A percentile compares a stretch with the other conserved stretches of the same genome.
Conservation (phyloP, 2,329 filamentous ascomycete species). For the Daldinia sp. region DNA sequence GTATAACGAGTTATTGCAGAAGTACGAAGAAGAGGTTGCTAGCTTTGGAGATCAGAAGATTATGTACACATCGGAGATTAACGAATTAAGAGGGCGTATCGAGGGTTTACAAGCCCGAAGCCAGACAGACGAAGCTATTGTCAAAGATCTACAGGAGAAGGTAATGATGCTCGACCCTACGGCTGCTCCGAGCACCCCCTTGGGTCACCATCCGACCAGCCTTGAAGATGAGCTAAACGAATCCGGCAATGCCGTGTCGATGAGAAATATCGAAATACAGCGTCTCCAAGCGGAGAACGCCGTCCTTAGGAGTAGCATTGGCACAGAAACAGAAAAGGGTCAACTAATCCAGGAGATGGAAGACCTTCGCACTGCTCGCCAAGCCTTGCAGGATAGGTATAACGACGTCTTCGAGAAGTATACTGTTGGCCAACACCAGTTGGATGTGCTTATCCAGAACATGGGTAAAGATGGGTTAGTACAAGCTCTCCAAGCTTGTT, state of each 20-base stretch:
- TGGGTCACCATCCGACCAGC: constrained; percentile 48
- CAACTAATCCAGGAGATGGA: constrained; percentile 65
- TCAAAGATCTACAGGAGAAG: constrained; percentile 68
- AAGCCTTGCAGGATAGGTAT: constrained; percentile 62
- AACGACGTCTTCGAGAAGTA: constrained; percentile 67
- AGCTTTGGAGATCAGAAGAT: constrained; percentile 55
- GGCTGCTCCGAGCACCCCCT: constrained; percentile 42
- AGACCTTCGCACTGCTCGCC: constrained; percentile 58
- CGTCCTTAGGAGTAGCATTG: constrained; percentile 63
- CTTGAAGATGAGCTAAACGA: constrained; percentile 69
- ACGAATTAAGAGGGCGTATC: constrained; percentile 51
- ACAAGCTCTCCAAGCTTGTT: constrained; percentile 47
- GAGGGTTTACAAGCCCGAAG: constrained; percentile 45
- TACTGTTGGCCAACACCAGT: constrained; percentile 64
- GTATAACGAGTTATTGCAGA: constrained; percentile 47
- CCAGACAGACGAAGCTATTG: constrained; percentile 58
- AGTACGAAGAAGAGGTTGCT: constrained; percentile 50
- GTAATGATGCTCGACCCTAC: constrained; percentile 50
- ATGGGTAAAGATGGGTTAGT: constrained; percentile 66
- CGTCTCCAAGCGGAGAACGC: constrained; percentile 69
- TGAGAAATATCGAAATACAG: constrained; percentile 61
- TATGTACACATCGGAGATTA: constrained; percentile 54
- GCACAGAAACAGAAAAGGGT: constrained; percentile 62
- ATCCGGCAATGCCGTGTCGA: constrained; percentile 53
- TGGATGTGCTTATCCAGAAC: constrained; percentile 62